These are phyloP conservation scores for Botrytis aclada DNA, from an alignment of 2,329 filamentous ascomycete genomes.

Conservation along the genomic window DNA sequence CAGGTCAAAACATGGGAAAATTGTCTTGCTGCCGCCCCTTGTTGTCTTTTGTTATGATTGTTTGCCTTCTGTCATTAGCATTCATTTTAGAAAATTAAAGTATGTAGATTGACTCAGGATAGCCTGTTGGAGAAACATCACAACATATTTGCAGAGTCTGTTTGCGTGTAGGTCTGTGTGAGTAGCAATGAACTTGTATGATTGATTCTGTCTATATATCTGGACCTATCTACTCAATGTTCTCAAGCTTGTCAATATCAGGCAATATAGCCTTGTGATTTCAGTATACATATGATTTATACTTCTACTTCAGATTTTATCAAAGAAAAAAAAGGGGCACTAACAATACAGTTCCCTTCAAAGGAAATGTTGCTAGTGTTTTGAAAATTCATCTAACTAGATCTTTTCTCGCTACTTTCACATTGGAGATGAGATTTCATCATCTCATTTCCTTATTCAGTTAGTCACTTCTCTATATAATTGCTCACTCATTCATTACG, in stretches of 20 bases:
- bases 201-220: not conserved
- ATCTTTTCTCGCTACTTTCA: not conserved
- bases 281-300: too few relatives aligned
- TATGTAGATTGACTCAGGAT: not conserved
- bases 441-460: not conserved
- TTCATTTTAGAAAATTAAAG: not conserved
- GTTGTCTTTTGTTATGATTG: not conserved
- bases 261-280: not conserved
- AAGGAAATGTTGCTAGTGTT: not conserved
- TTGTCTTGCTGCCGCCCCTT: not conserved
- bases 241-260: not conserved
- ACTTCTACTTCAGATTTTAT: not conserved
- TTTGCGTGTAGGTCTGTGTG: rapidly evolving
- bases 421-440: not conserved
- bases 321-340: not conserved
- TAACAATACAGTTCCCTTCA: not conserved
- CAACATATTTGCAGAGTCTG: not conserved
- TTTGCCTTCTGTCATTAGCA: not conserved
- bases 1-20: not conserved
- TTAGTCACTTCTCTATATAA: too few relatives aligned
- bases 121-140: not conserved
- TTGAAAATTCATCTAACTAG: not conserved
- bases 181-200: not conserved
- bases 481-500: not conserved
- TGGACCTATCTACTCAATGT: not conserved